Evolutionary conservation across 495 filamentous ascomycete species (phyloP), one percentile per base, ranked within the genome.

Genomic region (Penicillium roqueforti): DNA sequence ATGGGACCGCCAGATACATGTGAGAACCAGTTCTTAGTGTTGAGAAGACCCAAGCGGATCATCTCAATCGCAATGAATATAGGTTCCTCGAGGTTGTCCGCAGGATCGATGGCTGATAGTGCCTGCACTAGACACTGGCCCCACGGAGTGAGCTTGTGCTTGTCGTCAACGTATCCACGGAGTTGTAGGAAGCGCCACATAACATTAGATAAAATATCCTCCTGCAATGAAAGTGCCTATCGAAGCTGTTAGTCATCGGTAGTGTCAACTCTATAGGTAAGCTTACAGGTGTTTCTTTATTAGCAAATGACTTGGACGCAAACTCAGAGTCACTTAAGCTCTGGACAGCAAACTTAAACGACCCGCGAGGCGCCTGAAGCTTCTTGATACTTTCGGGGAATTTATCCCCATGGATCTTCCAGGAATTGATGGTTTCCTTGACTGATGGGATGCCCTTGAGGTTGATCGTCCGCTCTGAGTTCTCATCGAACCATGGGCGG

Each of bases 141-240:
- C 92, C 92, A 96, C 23, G 69, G 55, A 7, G 92, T 96, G 25
- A 97, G 79, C 52, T 83, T 77, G 68, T 97, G 93, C 42, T 84
- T 81, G 43, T 85, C 80, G 56, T 95, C 81, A 34, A 93, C 74
- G 58, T 95, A 97, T 9, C 83, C 90, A 42, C 92, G 86, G 37
- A 97, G 76, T 66, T 97, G 90, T 26, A 97, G 75, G 68, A 96
- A 92, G 37, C 89, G 83, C 87, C 89, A 96, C 44, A 90, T 70
- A 3, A 87, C 81, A 63, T 96, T 89, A 18, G 83, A 81, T 10
- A 86, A 69, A 43, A 97, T 80, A 57, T 95, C 81, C n/a, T 86
- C 78, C 53, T 81, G 77, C n/a, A 80, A 79, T 31, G 70, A 73
- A 14, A 76, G 42, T 18, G 49, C 44, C 75, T 77, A 36, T 47